Percentiles rank a stretch among this genome's conserved stretches.
These are phyloP conservation scores for Syzygium aromaticum DNA, from an alignment of 345 rosid genomes.

Conservation along the genomic window DNA sequence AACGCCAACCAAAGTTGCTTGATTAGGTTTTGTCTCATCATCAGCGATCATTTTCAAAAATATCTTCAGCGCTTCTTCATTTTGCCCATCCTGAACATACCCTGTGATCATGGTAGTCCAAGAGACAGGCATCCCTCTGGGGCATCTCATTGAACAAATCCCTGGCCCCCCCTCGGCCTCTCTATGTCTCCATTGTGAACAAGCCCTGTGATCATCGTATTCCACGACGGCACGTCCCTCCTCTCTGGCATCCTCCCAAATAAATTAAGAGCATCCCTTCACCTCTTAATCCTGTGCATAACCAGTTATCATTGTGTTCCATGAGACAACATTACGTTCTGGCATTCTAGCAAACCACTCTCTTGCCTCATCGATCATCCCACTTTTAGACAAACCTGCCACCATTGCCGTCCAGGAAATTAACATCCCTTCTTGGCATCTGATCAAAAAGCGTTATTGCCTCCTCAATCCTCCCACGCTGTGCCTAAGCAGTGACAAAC, in stretches of 20 bases:
- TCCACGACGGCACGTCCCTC: constrained; percentile 62
- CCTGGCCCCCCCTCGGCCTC: constrained; percentile 30
- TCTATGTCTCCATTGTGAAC: constrained; percentile 34
- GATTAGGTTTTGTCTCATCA: constrained; percentile 36
- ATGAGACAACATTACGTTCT: constrained; percentile 47
- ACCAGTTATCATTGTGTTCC: constrained; percentile 75
- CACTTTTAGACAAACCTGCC: constrained; percentile 47
- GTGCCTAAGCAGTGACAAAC: constrained; percentile 32
- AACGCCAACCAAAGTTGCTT: constrained; percentile 48
- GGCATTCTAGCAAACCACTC: constrained; percentile 52
- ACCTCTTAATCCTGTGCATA: constrained; percentile 40
- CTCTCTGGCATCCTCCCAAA: constrained; percentile 47
- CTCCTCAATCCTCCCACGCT: constrained; percentile 48
- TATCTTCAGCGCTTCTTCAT: constrained; percentile 46
- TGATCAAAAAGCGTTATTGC: constrained; percentile 35
- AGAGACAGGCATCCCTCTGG: constrained; percentile 45
- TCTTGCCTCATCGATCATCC: constrained; percentile 58
- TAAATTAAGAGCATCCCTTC: constrained; percentile 45
- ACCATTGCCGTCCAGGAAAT: constrained; percentile 64
- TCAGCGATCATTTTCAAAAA: constrained; percentile 47
- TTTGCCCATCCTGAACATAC: constrained; percentile 32
- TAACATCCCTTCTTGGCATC: constrained; percentile 57
- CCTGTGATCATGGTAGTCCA: constrained; percentile 81
- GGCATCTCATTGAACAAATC: constrained; percentile 44
- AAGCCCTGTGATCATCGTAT: constrained; percentile 63